phyloP scores from a whole-genome alignment of 345 rosid genomes.

The thale cress (Arabidopsis thaliana) region DNA sequence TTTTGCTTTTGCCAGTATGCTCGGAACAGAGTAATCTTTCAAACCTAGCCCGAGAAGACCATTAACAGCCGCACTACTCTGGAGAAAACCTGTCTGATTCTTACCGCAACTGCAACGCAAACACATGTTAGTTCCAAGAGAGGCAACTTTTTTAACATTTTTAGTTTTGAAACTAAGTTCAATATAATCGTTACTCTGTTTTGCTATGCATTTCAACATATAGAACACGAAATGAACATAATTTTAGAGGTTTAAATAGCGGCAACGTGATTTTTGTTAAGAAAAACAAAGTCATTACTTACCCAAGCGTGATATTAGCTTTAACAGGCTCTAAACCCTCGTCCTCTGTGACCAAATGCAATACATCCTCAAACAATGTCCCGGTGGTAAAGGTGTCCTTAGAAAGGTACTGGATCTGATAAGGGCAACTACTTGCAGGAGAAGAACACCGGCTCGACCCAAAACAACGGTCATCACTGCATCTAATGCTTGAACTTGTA shows the following conservation, averaged over 20 bases:
- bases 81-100: slow-evolving; percentile 75
- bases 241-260: not conserved
- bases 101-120: slow-evolving; percentile 70
- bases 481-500: slow-evolving; percentile 61
- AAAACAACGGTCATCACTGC: slow-evolving; percentile 62
- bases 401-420: slow-evolving; percentile 61
- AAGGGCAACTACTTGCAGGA: slow-evolving; percentile 59
- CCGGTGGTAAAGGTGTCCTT: slow-evolving; percentile 56
- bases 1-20: slow-evolving; percentile 72
- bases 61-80: slow-evolving; percentile 60
- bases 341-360: slow-evolving; percentile 64
- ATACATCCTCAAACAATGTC: slow-evolving; percentile 60
- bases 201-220: not conserved
- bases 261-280: not conserved
- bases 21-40: slow-evolving; percentile 72
- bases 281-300: slow-evolving; percentile 51
- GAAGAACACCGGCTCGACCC: slow-evolving; percentile 49
- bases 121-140: slow-evolving; percentile 6
- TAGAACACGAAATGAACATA: not conserved
- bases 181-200: not conserved
- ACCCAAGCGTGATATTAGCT: slow-evolving; percentile 72
- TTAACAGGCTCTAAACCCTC: slow-evolving; percentile 39
- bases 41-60: slow-evolving; percentile 92
- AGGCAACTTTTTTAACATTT: not conserved
- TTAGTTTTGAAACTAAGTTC: not conserved